Percentiles rank a stretch among this genome's conserved stretches.
phyloP scores from a whole-genome alignment of 1,139 yeast genomes.

The Diutina neorugosa region DNA sequence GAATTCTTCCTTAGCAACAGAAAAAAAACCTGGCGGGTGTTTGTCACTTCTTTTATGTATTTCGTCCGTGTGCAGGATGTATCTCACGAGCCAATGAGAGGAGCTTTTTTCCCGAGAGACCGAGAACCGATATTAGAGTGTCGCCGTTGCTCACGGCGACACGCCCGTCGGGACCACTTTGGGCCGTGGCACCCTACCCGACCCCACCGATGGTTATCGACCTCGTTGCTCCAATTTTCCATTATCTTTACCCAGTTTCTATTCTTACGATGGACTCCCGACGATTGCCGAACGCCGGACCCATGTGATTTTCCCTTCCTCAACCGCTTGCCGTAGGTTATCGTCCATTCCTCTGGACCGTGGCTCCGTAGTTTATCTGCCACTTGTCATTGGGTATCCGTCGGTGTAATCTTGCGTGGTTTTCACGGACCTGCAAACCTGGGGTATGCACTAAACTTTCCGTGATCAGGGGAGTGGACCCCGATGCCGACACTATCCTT shows the following conservation, averaged over 20 bases:
- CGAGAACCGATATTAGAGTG: neutral
- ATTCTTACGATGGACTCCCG: neutral
- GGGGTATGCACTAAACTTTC: neutral
- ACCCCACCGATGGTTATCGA: neutral
- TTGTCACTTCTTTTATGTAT: neutral
- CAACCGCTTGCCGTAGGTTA: neutral
- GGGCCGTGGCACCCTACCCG: neutral
- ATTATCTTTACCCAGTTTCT: neutral
- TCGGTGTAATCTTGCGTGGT: neutral
- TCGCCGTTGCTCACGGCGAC: neutral
- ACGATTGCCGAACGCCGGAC: neutral
- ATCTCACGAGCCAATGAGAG: neutral
- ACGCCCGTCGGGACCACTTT: neutral
- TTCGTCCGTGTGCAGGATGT: slow-evolving; percentile 1
- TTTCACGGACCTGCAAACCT: neutral
- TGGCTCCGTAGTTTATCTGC: neutral
- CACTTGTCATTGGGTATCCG: neutral
- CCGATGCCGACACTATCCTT: neutral
- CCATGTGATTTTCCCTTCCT: neutral
- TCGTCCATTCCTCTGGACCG: neutral
- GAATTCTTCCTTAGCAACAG: neutral
- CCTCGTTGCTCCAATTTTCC: neutral
- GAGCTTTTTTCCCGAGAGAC: neutral
- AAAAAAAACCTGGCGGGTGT: neutral
- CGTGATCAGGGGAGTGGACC: neutral